Conservation (phyloP, 139 green algal species). For the Closterium sp. region DNA sequence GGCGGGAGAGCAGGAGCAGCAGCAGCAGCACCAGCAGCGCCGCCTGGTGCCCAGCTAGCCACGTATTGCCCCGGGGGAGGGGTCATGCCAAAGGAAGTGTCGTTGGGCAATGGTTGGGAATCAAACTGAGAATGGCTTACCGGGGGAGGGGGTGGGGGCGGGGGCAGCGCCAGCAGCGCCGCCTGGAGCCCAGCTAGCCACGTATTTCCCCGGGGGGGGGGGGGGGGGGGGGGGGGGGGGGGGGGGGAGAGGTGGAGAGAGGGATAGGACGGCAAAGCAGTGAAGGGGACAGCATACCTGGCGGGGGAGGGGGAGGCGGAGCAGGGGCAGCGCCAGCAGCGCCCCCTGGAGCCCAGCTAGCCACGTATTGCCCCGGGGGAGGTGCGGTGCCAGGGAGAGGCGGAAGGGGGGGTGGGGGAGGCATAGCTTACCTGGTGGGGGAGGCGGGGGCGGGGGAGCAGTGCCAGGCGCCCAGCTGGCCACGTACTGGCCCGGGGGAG, state of each 20-base stretch:
- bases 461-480: too few relatives aligned
- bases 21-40: too few relatives aligned
- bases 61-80: neutral
- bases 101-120: neutral
- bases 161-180: neutral
- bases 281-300: too few relatives aligned
- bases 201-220: neutral
- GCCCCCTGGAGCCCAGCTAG: neutral
- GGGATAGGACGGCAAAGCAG: too few relatives aligned
- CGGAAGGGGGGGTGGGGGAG: neutral
- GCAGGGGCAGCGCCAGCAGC: too few relatives aligned
- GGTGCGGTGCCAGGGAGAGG: neutral
- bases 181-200: neutral
- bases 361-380: neutral
- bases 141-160: too few relatives aligned
- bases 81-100: neutral
- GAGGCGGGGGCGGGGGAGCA: neutral
- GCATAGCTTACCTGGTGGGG: too few relatives aligned
- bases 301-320: too few relatives aligned
- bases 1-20: too few relatives aligned
- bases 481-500: too few relatives aligned
- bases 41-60: neutral
- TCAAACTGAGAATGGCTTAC: too few relatives aligned
- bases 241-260: neutral
- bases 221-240: neutral